phyloP scores from a whole-genome alignment of 1,139 yeast species.

The Candida mesenterica region DNA sequence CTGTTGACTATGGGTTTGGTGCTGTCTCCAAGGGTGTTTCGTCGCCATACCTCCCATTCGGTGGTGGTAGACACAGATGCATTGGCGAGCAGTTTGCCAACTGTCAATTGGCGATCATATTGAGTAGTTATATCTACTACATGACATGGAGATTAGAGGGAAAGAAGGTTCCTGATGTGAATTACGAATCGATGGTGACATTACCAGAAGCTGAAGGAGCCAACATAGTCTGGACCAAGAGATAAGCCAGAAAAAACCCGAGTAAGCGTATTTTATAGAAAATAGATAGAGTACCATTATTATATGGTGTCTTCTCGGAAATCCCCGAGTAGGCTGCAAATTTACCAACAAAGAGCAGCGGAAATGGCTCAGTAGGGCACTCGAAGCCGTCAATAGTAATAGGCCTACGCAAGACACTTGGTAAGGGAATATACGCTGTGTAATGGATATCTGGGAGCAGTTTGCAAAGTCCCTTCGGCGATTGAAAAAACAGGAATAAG shows the following conservation, averaged over 20 bases:
- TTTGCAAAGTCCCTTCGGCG: too few relatives aligned
- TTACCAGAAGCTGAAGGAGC: constrained; percentile 76
- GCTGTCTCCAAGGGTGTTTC: constrained; percentile 92
- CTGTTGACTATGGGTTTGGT: constrained; percentile 93
- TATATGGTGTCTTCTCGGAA: too few relatives aligned
- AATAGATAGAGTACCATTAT: too few relatives aligned
- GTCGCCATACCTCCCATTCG: constrained; percentile 94
- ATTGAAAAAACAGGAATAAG: too few relatives aligned
- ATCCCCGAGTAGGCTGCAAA: too few relatives aligned
- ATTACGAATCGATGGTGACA: constrained; percentile 90
- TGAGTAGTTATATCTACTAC: constrained; percentile 71
- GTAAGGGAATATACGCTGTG: too few relatives aligned
- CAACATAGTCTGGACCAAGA: constrained; percentile 69
- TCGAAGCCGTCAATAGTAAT: too few relatives aligned
- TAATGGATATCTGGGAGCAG: too few relatives aligned
- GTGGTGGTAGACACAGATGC: constrained; percentile 99
- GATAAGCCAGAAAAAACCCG: constrained; percentile 31
- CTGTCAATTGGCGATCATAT: constrained; percentile 82
- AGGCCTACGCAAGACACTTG: too few relatives aligned
- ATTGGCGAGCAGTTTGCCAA: constrained; percentile 98
- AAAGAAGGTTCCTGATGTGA: constrained; percentile 66
- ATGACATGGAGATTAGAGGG: constrained; percentile 52
- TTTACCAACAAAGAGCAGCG: too few relatives aligned
- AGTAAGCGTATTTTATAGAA: not conserved
- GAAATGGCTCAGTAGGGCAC: too few relatives aligned